Base-by-base conservation (phyloP, 345 rosid species). In the Pistacia atlantica region DNA sequence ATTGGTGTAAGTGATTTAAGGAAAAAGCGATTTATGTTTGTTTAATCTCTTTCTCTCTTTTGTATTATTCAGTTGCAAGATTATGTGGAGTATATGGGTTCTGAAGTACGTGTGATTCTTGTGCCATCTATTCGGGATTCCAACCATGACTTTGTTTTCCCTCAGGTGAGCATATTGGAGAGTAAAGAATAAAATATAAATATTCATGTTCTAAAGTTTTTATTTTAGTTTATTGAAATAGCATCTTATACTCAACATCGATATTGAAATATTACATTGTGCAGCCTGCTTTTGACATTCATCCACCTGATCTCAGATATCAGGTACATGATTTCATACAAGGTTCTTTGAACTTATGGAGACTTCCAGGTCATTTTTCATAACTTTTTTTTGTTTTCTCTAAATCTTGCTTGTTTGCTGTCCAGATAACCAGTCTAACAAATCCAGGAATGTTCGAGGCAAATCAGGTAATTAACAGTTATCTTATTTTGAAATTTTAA, bases 101-200 rank as follows among this genome's bases (percentile, higher is more conserved):
- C 91, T 61, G 83, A 81, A 82, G 92, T 81, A 73, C 87, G 77
- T 8, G 90, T 91, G 82, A 72, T 93, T 78, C 83, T 92, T 70
- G 88, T 93, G 31, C 98, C 99, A 79, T 93, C 99, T 58, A 79
- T 80, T 31, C 88, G 97, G 37, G 99, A 96, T 80, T 97, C 98
- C 73, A 86, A 90, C 87, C 98, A 96, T 80, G 97, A 92, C 80
- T 88, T 87, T 67, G 89, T 96, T 83, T 96, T 91, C 88, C 99
- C 98, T 70, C 99, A 95, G 99, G 98, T 95, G 72, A 87, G 65
- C 67, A 62, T 80, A 54, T 20, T 61, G 57, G 38, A 62, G 46
- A 37, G 33, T 60, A 14, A 10, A 18, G 38, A 25, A 54, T 74
- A 17, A 64, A 22, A 8, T 14, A 1, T 52, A 13, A 5, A 13